These are phyloP conservation scores for Daldinia loculata DNA, from an alignment of 495 filamentous ascomycete species.

Conservation along the genomic window DNA sequence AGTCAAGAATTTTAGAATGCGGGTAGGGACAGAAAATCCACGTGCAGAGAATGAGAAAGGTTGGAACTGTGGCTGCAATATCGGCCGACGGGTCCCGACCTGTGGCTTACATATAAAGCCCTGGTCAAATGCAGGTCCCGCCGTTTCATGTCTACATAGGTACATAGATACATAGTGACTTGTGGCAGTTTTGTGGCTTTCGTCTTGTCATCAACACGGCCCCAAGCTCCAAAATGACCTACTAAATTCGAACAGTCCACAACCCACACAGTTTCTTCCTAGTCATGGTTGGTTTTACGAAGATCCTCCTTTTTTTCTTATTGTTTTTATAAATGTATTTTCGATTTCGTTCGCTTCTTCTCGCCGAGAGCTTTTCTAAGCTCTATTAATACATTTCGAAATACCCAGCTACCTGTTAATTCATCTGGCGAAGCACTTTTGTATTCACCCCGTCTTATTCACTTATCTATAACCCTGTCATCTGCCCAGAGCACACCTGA, in stretches of 20 bases:
- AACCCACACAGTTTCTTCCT: constrained; percentile 30
- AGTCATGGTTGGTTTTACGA: constrained; percentile 21
- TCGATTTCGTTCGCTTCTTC: constrained; percentile 5
- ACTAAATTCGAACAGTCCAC: constrained; percentile 31
- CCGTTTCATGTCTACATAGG: background rate
- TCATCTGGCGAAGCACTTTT: background rate
- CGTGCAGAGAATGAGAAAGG: background rate
- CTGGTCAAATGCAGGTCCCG: background rate
- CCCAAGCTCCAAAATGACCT: constrained; percentile 31
- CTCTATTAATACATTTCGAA: background rate
- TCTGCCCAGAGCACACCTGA: constrained; percentile 13
- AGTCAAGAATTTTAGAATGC: constrained; percentile 7
- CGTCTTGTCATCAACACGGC: constrained; percentile 4
- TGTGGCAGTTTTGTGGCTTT: background rate
- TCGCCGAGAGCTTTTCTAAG: background rate
- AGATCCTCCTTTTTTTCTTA: constrained; percentile 27
- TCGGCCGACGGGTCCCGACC: background rate
- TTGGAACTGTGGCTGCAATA: background rate
- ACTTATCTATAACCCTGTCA: constrained; percentile 14
- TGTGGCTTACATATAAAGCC: constrained; percentile 1
- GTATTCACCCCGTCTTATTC: constrained; percentile 3
- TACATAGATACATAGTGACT: background rate
- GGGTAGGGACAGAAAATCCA: constrained; percentile 4
- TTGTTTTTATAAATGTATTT: constrained; percentile 9
- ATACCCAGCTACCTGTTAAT: background rate